phyloP scores from a whole-genome alignment of 139 green algal genomes.

The Nannochloris sp. region DNA sequence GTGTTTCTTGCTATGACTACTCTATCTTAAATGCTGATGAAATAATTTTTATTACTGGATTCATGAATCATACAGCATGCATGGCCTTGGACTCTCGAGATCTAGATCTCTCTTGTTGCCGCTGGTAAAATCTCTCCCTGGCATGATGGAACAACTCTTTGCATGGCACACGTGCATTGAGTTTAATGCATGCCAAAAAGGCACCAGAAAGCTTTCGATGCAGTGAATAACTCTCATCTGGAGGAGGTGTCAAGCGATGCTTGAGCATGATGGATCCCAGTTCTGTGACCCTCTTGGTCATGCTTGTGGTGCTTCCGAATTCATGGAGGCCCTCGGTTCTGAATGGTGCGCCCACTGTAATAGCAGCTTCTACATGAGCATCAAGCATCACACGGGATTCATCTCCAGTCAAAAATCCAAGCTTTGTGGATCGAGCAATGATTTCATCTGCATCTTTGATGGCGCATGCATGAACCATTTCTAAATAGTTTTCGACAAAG shows the following conservation, averaged over 20 bases:
- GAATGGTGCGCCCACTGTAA: slow-evolving; percentile 87
- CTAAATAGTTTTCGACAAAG: slow-evolving; percentile 77
- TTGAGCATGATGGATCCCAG: slow-evolving; percentile 81
- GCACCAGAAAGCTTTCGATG: slow-evolving; percentile 89
- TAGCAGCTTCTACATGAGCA: slow-evolving; percentile 81
- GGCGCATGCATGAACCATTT: slow-evolving; percentile 85
- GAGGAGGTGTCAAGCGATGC: slow-evolving; percentile 82
- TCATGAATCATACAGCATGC: too few species aligned
- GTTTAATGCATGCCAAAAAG: slow-evolving; percentile 95
- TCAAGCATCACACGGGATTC: slow-evolving; percentile 79
- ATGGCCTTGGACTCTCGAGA: not conserved
- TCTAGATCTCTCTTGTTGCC: not conserved
- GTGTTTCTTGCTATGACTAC: too few species aligned
- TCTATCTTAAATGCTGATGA: too few species aligned
- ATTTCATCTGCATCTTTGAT: slow-evolving; percentile 55
- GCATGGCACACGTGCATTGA: slow-evolving; percentile 62
- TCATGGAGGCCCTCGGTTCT: slow-evolving; percentile 54
- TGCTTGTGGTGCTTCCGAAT: slow-evolving; percentile 50
- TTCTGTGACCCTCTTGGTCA: slow-evolving; percentile 52
- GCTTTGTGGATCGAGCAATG: slow-evolving; percentile 47
- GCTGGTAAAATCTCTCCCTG: not conserved
- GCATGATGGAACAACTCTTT: slow-evolving; percentile 40
- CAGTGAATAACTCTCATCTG: slow-evolving; percentile 88
- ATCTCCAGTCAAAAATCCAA: slow-evolving; percentile 91
- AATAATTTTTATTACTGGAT: too few species aligned